Evolutionary conservation across 768 basidiomycete genomes (phyloP).

Genomic region (Bullera alba): DNA sequence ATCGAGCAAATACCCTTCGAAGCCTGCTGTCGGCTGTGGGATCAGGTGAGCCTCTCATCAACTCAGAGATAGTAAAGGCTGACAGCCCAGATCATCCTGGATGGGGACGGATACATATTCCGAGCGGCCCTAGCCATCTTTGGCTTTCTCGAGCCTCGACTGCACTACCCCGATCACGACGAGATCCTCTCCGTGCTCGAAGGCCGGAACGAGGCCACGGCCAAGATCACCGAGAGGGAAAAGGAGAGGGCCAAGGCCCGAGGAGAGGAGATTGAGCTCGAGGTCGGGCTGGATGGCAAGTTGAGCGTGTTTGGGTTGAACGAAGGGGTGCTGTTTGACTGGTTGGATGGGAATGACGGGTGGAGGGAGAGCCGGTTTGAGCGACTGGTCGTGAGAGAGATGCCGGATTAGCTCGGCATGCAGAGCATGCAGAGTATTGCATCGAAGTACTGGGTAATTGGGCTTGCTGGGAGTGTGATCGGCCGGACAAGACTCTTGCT

Average conservation of each 20-base stretch:
- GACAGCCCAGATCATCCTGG: constrained; percentile 28
- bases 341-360: constrained; percentile 34
- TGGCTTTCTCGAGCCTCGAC: constrained; percentile 43
- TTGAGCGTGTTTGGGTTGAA: constrained; percentile 39
- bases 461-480: too few relatives aligned
- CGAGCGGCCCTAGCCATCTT: constrained; percentile 42
- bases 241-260: constrained; percentile 36
- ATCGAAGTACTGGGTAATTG: too few relatives aligned
- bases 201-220: constrained; percentile 37
- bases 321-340: constrained; percentile 37
- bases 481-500: too few relatives aligned
- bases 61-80: background rate
- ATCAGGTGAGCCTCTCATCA: constrained; percentile 25
- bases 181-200: constrained; percentile 41
- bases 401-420: constrained; percentile 45
- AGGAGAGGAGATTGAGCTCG: constrained; percentile 34
- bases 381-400: constrained; percentile 38
- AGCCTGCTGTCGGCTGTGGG: constrained; percentile 40
- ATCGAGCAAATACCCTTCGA: constrained; percentile 44
- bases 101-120: constrained; percentile 44
- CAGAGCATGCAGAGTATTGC: too few relatives aligned
- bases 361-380: constrained; percentile 44
- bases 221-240: constrained; percentile 38
- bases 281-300: constrained; percentile 39
- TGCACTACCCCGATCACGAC: constrained; percentile 42